phyloP scores from a whole-genome alignment of 139 green algal species.

The Picochlorum sp. region DNA sequence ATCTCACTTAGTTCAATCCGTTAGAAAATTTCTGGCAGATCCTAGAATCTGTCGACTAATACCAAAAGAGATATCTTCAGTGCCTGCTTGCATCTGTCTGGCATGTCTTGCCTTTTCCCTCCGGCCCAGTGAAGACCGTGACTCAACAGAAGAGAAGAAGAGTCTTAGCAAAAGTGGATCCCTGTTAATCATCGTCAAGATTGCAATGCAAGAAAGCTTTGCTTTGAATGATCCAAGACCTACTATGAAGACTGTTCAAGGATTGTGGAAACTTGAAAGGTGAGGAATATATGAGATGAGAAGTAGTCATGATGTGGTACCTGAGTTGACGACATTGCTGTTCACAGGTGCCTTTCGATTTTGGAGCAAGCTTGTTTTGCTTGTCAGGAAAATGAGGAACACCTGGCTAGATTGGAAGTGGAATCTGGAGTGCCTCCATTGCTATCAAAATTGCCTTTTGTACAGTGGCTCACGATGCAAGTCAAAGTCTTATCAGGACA shows the following conservation, averaged over 20 bases:
- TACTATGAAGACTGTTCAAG: constrained; percentile 28
- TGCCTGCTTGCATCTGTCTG: constrained; percentile 10
- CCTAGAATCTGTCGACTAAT: background rate
- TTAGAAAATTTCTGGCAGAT: background rate
- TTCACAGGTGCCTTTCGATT: constrained; percentile 33
- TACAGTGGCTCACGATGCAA: constrained; percentile 16
- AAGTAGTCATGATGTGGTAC: no score
- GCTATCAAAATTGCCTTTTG: background rate
- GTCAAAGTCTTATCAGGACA: constrained; percentile 10
- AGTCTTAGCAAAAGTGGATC: constrained; percentile 15
- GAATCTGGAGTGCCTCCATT: background rate
- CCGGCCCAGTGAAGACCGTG: constrained; percentile 5
- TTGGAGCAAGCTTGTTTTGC: constrained; percentile 69
- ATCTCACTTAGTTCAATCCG: background rate
- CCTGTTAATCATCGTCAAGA: constrained; percentile 17
- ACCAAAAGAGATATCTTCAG: constrained; percentile 9
- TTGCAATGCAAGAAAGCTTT: constrained; percentile 3
- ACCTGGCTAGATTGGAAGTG: constrained; percentile 31
- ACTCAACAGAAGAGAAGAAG: constrained; percentile 18
- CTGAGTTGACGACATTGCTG: background rate
- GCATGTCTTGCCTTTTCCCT: constrained; percentile 12
- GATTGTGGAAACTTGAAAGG: constrained; percentile 22
- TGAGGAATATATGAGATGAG: constrained; percentile 6
- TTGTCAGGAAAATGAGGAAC: constrained; percentile 39
- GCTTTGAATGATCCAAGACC: constrained; percentile 11